Conservation (phyloP, 352 stramenopile species). For the Halophytophthora polymorphica region DNA sequence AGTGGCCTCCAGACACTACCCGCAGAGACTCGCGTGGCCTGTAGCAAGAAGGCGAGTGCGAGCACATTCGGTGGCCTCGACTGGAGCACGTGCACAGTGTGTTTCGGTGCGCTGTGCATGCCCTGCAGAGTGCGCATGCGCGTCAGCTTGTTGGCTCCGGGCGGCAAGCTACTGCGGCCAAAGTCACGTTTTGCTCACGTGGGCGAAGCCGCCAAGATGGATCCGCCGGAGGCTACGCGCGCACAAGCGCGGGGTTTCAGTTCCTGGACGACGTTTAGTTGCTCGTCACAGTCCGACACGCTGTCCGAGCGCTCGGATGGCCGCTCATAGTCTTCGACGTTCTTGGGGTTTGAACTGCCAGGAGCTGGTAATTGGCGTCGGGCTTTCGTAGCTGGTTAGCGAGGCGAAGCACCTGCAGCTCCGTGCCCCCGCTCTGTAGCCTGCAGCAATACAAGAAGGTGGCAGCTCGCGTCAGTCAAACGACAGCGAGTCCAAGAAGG, state of each 20-base stretch:
- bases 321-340: too few species aligned
- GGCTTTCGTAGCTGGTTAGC: too few species aligned
- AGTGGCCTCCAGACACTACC: conserved; percentile 7
- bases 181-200: conserved; percentile 36
- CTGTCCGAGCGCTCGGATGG: too few species aligned
- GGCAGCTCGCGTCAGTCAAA: too few species aligned
- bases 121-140: conserved; percentile 28
- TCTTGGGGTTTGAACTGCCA: too few species aligned
- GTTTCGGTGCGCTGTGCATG: conserved; percentile 23
- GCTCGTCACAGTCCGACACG: too few species aligned
- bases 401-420: too few species aligned
- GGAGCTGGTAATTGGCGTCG: too few species aligned
- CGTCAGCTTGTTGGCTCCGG: conserved; percentile 30
- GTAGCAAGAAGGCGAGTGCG: conserved; percentile 9
- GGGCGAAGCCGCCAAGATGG: conserved; percentile 30
- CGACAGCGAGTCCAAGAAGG: too few species aligned
- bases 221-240: conserved; percentile 18
- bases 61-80: conserved; percentile 12
- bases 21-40: conserved; percentile 6
- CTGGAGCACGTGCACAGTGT: conserved; percentile 31
- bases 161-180: conserved; percentile 24
- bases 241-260: conserved; percentile 1
- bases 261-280: too few species aligned
- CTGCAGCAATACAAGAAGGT: too few species aligned
- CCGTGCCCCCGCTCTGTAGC: too few species aligned